Evolutionary conservation across 352 stramenopile species (phyloP), one percentile per base, ranked within the genome.

Genomic region (Pythium insidiosum): DNA sequence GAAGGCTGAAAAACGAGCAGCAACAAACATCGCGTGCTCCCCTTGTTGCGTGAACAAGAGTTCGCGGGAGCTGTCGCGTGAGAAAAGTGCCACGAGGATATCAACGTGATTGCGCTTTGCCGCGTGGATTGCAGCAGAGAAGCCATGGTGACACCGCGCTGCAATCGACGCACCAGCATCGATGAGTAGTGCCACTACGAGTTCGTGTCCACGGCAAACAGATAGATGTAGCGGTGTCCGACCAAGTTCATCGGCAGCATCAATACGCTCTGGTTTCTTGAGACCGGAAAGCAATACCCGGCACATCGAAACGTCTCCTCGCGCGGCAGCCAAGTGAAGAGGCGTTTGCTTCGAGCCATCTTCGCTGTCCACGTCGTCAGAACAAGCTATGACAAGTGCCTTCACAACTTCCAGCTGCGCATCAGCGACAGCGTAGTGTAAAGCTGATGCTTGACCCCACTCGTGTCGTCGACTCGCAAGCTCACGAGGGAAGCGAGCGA

Each of bases 371-470:
- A 77, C 41, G 47, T 83, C 62, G 47, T 68, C 76, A 6, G 25
- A 39, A 19, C 58, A 66, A n/a, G 59, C n/a, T 10, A 65, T 44
- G 1, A 76, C 44, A 1, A 84, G 53, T 47, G 66, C 61, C n/a
- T 31, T 23, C 12, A 74, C 47, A 22, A 66, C 53, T 0, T 43
- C 43, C 6, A 63, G 16, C 46, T 85, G 65, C 4, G 69, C 34
- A 10, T 47, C 55, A 11, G 57, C n/a, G 6, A 81, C 73, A 29
- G 67, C 69, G 15, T 68, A 77, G 37, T 85, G 73, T 24, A 85
- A 43, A 5, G 62, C 63, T 1, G 47, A 57, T 47, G 62, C 63
- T 16, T 63, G 58, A 3, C 56, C 59, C 69, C 67, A 79, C 26
- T 64, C 53, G 11, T 50, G 54, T 29, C 68, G 73, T 4, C 51